Evolutionary conservation across 805 yeast species (phyloP).

Genomic region (Scheffersomyces coipomensis): DNA sequence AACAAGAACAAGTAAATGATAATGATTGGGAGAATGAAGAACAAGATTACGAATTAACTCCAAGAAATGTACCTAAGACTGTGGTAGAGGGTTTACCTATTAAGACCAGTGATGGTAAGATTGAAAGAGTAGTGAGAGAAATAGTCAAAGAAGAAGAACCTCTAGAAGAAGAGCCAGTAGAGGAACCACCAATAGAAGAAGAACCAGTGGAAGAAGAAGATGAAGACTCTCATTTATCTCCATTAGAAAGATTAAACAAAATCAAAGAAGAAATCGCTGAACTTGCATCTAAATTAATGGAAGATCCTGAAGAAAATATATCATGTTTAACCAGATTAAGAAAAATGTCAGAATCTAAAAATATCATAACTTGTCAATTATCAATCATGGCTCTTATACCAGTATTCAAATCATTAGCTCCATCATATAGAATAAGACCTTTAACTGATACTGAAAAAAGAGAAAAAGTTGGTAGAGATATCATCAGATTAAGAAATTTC

Average conservation of each 20-base stretch:
- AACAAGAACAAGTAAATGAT: constrained; percentile 4
- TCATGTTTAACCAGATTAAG: constrained; percentile 62
- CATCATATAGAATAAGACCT: constrained; percentile 84
- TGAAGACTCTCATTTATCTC: constrained; percentile 46
- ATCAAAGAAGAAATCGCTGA: constrained; percentile 84
- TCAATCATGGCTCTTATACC: constrained; percentile 79
- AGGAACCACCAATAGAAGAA: constrained; percentile 13
- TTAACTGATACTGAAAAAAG: constrained; percentile 76
- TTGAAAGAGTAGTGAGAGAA: constrained; percentile 62
- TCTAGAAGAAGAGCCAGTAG: constrained; percentile 12
- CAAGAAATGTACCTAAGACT: constrained; percentile 52
- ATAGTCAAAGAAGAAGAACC: constrained; percentile 18
- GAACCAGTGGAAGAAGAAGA: constrained; percentile 33
- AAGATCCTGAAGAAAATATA: constrained; percentile 87
- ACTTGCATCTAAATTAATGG: constrained; percentile 71
- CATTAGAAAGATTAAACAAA: constrained; percentile 53
- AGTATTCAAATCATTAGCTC: constrained; percentile 80
- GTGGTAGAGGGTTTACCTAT: constrained; percentile 78
- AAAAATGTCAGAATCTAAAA: constrained; percentile 67
- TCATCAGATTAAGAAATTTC: constrained; percentile 70
- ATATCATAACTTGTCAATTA: constrained; percentile 64
- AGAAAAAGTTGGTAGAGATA: constrained; percentile 82
- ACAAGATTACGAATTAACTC: constrained; percentile 73
- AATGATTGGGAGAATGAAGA: constrained; percentile 68
- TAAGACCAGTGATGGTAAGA: constrained; percentile 64